phyloP scores from a whole-genome alignment of 2,329 filamentous ascomycete genomes.

The Colletotrichum sojae region DNA sequence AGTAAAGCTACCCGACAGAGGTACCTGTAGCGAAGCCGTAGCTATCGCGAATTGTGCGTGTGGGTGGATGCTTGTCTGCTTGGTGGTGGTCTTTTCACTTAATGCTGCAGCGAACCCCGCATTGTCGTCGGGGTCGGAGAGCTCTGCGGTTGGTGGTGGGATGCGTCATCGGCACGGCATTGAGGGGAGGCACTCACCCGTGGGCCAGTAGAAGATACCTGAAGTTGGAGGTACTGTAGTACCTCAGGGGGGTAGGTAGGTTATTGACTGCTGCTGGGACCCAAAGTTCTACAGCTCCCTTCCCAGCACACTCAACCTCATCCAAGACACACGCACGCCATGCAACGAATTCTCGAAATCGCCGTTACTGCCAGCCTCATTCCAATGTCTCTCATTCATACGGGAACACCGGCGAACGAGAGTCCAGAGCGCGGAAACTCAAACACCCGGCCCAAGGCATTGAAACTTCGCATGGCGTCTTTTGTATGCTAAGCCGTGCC shows the following conservation, averaged over 20 bases:
- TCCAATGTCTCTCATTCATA: background rate
- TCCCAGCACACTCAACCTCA: slow-evolving; percentile 20
- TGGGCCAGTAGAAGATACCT: background rate
- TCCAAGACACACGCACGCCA: background rate
- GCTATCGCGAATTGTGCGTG: slow-evolving; percentile 8
- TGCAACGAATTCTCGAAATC: background rate
- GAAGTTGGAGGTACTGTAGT: background rate
- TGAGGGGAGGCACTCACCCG: background rate
- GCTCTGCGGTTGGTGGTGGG: slow-evolving; percentile 21
- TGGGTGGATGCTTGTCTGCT: slow-evolving; percentile 18
- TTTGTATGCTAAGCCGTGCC: slow-evolving; percentile 4
- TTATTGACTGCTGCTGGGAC: background rate
- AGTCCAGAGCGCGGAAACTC: slow-evolving; percentile 38
- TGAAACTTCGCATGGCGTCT: slow-evolving; percentile 29
- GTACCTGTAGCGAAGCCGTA: background rate
- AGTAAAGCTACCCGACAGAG: slow-evolving; percentile 27
- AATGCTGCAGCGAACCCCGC: slow-evolving; percentile 36
- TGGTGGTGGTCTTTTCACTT: slow-evolving; percentile 36
- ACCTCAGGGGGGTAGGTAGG: background rate
- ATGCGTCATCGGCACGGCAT: slow-evolving; percentile 34
- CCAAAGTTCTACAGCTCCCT: slow-evolving; percentile 22
- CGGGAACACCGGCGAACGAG: slow-evolving; percentile 1
- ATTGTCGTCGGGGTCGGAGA: slow-evolving; percentile 38
- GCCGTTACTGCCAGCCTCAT: background rate
- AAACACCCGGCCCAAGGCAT: slow-evolving; percentile 37